These are phyloP conservation scores for Rhipidocladum racemiflorum DNA, from an alignment of 176 grass and related monocot species.

Conservation along the genomic window DNA sequence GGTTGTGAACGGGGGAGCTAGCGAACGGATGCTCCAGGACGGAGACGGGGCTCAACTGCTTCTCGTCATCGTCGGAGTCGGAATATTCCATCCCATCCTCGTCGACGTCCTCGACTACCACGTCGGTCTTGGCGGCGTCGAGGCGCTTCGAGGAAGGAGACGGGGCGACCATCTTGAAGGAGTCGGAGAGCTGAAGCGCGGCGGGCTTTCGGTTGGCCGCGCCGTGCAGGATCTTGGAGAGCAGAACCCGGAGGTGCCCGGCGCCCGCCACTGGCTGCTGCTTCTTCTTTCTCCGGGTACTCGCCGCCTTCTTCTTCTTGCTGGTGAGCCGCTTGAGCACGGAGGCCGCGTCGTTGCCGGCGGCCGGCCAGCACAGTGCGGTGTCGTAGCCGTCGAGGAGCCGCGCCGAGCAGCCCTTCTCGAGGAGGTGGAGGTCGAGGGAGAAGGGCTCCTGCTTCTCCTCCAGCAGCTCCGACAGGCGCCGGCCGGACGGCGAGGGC, in stretches of 20 bases:
- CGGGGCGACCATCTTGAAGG: slow-evolving; percentile 4
- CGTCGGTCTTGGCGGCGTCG: slow-evolving; percentile 17
- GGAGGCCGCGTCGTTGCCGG: background rate
- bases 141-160: background rate
- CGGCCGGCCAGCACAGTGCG: slow-evolving; percentile 60
- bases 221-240: slow-evolving; percentile 56
- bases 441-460: slow-evolving; percentile 88
- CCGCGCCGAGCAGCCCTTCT: slow-evolving; percentile 58
- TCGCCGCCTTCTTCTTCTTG: background rate
- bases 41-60: slow-evolving; percentile 79
- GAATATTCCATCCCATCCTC: background rate
- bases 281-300: slow-evolving; percentile 12
- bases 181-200: slow-evolving; percentile 41
- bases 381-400: slow-evolving; percentile 53
- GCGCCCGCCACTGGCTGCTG: background rate
- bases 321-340: slow-evolving; percentile 45
- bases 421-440: slow-evolving; percentile 73
- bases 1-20: slow-evolving; percentile 42
- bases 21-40: slow-evolving; percentile 71
- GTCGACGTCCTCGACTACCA: background rate
- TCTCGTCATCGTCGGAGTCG: slow-evolving; percentile 40
- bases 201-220: slow-evolving; percentile 26
- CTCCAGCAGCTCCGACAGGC: slow-evolving; percentile 77
- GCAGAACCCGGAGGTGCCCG: slow-evolving; percentile 39
- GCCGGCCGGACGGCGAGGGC: slow-evolving; percentile 43